phyloP scores from a whole-genome alignment of 805 yeast genomes.

The Metschnikowia reukaufii region DNA sequence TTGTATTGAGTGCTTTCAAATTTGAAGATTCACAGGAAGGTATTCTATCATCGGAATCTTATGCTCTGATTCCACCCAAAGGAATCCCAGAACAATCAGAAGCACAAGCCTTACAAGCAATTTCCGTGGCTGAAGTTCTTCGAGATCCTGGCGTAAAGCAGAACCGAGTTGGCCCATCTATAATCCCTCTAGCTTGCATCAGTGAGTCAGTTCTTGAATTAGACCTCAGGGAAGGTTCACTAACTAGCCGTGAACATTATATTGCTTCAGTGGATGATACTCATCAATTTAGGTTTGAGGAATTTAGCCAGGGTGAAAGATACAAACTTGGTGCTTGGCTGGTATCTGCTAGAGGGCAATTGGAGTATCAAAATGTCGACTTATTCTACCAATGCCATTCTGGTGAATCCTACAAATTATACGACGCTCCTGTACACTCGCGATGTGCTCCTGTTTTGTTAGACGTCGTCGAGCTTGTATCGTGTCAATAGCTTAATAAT shows the following conservation, averaged over 20 bases:
- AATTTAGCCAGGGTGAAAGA: not conserved
- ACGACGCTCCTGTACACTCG: slow-evolving; percentile 32
- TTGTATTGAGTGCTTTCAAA: slow-evolving; percentile 32
- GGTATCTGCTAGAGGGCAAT: slow-evolving; percentile 31
- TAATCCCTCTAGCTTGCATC: slow-evolving; percentile 14
- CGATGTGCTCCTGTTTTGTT: slow-evolving; percentile 39
- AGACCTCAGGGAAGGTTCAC: slow-evolving; percentile 30
- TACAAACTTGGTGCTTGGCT: slow-evolving; percentile 38
- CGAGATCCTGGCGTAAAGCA: slow-evolving; percentile 2
- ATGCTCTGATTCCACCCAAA: not conserved
- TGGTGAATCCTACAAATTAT: slow-evolving; percentile 40
- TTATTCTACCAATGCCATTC: slow-evolving; percentile 41
- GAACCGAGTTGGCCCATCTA: slow-evolving; percentile 1
- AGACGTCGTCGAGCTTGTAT: slow-evolving; percentile 35
- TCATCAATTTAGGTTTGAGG: slow-evolving; percentile 43
- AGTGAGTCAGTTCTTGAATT: slow-evolving; percentile 22
- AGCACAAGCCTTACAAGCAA: slow-evolving; percentile 3
- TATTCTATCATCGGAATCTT: not conserved
- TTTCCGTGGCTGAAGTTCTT: slow-evolving; percentile 9
- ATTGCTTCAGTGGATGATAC: slow-evolving; percentile 40
- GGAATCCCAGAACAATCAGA: not conserved
- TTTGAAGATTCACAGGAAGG: slow-evolving; percentile 12
- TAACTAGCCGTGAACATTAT: slow-evolving; percentile 32
- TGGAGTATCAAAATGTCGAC: slow-evolving; percentile 27
- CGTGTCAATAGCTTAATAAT: slow-evolving; percentile 3